Conservation (phyloP, 495 filamentous ascomycete species). For the Durotheca rogersii region DNA sequence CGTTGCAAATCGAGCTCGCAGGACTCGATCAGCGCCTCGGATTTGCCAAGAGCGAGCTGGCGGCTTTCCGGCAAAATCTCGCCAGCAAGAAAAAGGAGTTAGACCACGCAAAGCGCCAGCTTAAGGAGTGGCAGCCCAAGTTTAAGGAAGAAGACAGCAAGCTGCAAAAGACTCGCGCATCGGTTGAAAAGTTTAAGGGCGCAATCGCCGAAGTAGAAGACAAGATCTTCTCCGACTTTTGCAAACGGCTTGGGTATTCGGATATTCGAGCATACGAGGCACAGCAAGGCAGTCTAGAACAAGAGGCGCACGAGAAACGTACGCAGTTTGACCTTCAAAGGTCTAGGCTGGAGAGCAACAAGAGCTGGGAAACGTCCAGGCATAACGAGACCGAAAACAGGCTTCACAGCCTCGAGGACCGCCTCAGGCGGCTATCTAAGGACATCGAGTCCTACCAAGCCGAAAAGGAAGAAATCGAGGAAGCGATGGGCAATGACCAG, state of each 20-base stretch:
- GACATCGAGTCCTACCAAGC: constrained; percentile 67
- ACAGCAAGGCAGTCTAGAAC: constrained; percentile 86
- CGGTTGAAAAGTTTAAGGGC: constrained; percentile 67
- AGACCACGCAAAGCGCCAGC: constrained; percentile 65
- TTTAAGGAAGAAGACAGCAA: constrained; percentile 67
- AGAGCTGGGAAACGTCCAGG: constrained; percentile 74
- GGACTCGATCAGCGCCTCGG: constrained; percentile 77
- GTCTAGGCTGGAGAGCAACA: constrained; percentile 72
- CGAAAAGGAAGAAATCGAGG: constrained; percentile 72
- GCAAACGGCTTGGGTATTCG: constrained; percentile 78
- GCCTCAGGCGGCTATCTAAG: constrained; percentile 61
- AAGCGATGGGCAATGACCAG: constrained; percentile 66
- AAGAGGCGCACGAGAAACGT: constrained; percentile 83
- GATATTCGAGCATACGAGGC: constrained; percentile 91
- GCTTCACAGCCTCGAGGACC: constrained; percentile 64
- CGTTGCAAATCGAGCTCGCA: constrained; percentile 72
- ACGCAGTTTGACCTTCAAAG: constrained; percentile 84
- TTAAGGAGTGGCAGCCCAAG: constrained; percentile 75
- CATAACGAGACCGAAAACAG: constrained; percentile 67
- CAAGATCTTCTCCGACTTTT: constrained; percentile 84
- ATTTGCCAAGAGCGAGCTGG: constrained; percentile 72
- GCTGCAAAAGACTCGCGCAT: constrained; percentile 64
- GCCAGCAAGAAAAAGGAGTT: constrained; percentile 83
- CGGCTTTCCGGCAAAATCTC: constrained; percentile 80
- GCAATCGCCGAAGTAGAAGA: constrained; percentile 86